Conservation (phyloP, 2,329 filamentous ascomycete genomes). For the Mollisiaceae sp. region DNA sequence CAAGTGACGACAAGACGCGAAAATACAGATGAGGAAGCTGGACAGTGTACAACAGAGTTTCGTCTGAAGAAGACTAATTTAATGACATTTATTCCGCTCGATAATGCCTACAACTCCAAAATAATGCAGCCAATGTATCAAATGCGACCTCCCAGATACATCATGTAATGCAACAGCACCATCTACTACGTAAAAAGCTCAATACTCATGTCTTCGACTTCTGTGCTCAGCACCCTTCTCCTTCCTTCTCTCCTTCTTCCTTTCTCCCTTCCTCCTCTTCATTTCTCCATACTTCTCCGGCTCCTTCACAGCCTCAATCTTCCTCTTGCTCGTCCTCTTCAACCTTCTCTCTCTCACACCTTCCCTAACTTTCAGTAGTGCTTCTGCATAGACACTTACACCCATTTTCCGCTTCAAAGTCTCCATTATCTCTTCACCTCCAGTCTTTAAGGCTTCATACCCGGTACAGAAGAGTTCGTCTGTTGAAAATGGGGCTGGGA, state of each 20-base stretch:
- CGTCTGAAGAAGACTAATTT: too few relatives aligned
- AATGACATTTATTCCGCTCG: not conserved
- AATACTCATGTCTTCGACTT: conserved; percentile 36
- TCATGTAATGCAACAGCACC: conserved; percentile 1
- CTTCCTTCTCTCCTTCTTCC: conserved; percentile 83
- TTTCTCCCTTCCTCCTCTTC: conserved; percentile 83
- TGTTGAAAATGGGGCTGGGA: conserved; percentile 71
- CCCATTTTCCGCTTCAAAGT: conserved; percentile 85
- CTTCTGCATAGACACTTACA: conserved; percentile 76
- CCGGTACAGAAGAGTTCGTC: conserved; percentile 71
- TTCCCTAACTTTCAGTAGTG: conserved; percentile 74
- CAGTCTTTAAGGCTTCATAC: conserved; percentile 73
- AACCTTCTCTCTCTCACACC: conserved; percentile 74
- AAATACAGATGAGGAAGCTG: not conserved
- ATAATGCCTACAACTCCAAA: not conserved
- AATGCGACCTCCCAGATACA: not conserved
- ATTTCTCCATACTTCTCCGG: conserved; percentile 79
- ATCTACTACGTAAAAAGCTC: not conserved
- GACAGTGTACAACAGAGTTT: not conserved
- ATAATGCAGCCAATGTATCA: not conserved
- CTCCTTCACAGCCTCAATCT: conserved; percentile 82
- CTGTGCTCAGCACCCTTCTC: conserved; percentile 76
- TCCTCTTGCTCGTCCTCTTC: conserved; percentile 80
- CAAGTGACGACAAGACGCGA: not conserved
- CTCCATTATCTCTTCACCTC: conserved; percentile 79